Percentiles rank a stretch among this genome's conserved stretches.
These are phyloP conservation scores for Colletotrichum sp. DNA, from an alignment of 2,329 filamentous ascomycete species.

Conservation along the genomic window DNA sequence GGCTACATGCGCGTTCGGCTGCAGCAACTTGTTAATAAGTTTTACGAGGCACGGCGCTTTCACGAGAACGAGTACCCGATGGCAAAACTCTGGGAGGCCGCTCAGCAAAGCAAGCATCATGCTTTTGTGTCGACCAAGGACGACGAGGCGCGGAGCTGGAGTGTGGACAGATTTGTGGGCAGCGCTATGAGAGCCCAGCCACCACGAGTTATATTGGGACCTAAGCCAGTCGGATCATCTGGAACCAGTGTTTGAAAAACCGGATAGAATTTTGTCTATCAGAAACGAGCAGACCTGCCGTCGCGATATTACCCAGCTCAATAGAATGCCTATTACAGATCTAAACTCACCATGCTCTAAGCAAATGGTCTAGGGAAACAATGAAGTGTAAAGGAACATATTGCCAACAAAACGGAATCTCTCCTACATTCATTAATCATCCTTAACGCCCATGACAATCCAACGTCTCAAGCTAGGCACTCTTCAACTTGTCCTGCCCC, in stretches of 20 bases:
- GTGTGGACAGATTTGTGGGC: not conserved
- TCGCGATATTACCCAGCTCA: fast-evolving
- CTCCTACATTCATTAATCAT: not conserved
- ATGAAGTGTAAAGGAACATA: not conserved
- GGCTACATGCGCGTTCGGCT: not conserved
- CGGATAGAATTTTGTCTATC: not conserved
- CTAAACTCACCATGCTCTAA: not conserved
- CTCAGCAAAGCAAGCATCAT: not conserved
- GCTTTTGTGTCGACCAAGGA: not conserved
- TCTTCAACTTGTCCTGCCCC: not conserved
- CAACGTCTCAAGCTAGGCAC: not conserved
- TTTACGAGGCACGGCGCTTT: not conserved
- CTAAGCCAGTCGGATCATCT: not conserved
- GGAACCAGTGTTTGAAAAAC: not conserved
- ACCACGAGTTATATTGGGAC: not conserved
- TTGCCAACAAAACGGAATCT: not conserved
- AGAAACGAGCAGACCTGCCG: not conserved
- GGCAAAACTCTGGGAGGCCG: not conserved
- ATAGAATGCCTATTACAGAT: not conserved
- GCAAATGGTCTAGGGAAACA: not conserved
- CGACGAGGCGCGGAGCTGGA: not conserved
- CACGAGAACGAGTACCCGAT: not conserved
- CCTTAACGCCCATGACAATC: not conserved
- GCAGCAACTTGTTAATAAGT: not conserved
- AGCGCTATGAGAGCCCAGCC: not conserved